Evolutionary conservation across 2,329 filamentous ascomycete genomes (phyloP).

Genomic region (Apiospora koreana): DNA sequence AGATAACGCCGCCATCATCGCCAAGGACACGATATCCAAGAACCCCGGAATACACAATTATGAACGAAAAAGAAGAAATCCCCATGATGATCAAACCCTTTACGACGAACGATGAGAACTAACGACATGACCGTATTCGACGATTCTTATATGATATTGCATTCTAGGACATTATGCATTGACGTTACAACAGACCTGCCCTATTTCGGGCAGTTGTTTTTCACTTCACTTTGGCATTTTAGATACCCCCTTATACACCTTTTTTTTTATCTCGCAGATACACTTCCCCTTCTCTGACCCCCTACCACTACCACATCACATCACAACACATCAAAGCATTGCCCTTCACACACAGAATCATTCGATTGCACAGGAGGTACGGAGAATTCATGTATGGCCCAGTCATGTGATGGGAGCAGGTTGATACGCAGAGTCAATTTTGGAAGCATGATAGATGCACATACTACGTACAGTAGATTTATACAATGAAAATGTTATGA

Average conservation of each 20-base stretch:
- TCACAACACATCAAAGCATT: not conserved
- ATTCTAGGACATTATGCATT: not conserved
- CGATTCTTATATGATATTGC: not conserved
- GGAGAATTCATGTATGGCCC: not conserved
- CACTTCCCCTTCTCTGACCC: not conserved
- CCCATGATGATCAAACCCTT: not conserved
- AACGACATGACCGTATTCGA: conserved; percentile 1
- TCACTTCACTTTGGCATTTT: conserved; percentile 5
- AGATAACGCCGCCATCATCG: not conserved
- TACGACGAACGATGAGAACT: not conserved
- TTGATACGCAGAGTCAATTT: not conserved
- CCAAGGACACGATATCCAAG: not conserved
- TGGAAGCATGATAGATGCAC: not conserved
- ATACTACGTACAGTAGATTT: not conserved
- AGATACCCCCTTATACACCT: conserved; percentile 12
- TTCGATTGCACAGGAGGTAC: not conserved
- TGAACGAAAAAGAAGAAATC: not conserved
- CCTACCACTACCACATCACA: not conserved
- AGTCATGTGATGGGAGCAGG: not conserved
- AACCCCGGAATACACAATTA: not conserved
- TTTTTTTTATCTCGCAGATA: not conserved
- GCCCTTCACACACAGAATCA: not conserved
- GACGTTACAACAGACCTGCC: not conserved
- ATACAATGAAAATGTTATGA: not conserved
- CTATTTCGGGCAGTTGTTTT: not conserved